A percentile compares a stretch with the other conserved stretches of the same genome.
Evolutionary conservation across 345 rosid genomes (phyloP).

Genomic region (Populus davidiana): DNA sequence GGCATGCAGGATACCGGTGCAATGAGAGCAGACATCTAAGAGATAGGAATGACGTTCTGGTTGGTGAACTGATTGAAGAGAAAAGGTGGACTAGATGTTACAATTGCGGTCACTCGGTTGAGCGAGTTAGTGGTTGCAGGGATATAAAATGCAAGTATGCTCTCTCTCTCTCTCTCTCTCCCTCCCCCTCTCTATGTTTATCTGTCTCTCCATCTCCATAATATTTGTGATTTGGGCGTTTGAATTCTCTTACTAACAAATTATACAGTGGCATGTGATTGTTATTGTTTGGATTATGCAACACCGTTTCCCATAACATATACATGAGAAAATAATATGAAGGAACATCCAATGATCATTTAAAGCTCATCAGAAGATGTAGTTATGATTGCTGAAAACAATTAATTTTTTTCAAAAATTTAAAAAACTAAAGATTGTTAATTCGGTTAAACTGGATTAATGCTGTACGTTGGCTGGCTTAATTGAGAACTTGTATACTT

Average conservation of each 20-base stretch:
- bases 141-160: constrained; percentile 25
- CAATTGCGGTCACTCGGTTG: constrained; percentile 27
- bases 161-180: not conserved
- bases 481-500: not conserved
- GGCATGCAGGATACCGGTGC: constrained; percentile 35
- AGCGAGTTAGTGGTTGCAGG: constrained; percentile 26
- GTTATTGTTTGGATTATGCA: not conserved
- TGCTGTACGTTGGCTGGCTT: not conserved
- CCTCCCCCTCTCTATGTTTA: too few relatives aligned
- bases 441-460: not conserved
- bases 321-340: not conserved
- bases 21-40: constrained; percentile 15
- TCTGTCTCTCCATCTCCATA: not conserved
- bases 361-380: not conserved
- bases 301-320: not conserved
- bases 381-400: not conserved
- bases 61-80: constrained; percentile 23
- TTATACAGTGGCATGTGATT: not conserved
- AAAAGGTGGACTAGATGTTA: constrained; percentile 31
- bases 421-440: not conserved
- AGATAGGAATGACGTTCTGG: constrained; percentile 26
- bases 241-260: not conserved
- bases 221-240: not conserved
- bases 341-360: not conserved
- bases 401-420: not conserved